Conservation (phyloP, 768 basidiomycete species). For the Mycena amicta region DNA sequence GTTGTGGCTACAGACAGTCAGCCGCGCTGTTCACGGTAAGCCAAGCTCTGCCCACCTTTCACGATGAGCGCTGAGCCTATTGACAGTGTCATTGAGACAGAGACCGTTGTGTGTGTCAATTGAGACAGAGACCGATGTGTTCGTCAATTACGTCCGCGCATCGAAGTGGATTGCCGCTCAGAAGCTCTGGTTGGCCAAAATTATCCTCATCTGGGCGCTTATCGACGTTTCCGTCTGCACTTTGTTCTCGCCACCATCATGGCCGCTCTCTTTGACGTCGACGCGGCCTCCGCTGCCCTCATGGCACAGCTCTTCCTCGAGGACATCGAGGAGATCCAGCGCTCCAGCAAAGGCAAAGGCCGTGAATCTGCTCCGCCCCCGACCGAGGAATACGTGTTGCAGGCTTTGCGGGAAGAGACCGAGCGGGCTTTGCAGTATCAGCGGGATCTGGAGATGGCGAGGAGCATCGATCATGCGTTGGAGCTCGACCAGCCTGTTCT, state of each 20-base stretch:
- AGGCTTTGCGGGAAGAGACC: constrained; percentile 41
- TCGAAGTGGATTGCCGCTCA: no score
- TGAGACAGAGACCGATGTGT: no score
- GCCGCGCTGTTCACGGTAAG: no score
- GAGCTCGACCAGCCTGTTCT: constrained; percentile 37
- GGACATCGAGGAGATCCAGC: constrained; percentile 41
- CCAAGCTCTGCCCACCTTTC: no score
- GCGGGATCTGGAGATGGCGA: constrained; percentile 42
- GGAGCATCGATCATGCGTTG: constrained; percentile 45
- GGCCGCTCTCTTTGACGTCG: constrained; percentile 23
- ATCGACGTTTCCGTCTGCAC: no score
- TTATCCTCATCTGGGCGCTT: no score
- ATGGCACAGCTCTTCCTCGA: constrained; percentile 43
- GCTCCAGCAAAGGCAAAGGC: constrained; percentile 41
- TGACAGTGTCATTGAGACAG: no score
- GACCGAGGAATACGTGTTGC: constrained; percentile 51
- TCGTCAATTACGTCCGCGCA: no score
- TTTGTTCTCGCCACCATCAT: constrained; percentile 9
- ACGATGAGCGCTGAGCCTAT: no score
- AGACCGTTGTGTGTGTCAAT: no score
- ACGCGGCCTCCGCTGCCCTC: constrained; percentile 41
- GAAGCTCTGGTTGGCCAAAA: no score
- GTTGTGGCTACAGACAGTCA: no score
- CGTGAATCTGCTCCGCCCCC: constrained; percentile 31
- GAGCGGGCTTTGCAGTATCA: constrained; percentile 30